A percentile compares a stretch with the other conserved stretches of the same genome.
These are phyloP conservation scores for Phytophthora kernoviae DNA, from an alignment of 352 stramenopile species.

Conservation along the genomic window DNA sequence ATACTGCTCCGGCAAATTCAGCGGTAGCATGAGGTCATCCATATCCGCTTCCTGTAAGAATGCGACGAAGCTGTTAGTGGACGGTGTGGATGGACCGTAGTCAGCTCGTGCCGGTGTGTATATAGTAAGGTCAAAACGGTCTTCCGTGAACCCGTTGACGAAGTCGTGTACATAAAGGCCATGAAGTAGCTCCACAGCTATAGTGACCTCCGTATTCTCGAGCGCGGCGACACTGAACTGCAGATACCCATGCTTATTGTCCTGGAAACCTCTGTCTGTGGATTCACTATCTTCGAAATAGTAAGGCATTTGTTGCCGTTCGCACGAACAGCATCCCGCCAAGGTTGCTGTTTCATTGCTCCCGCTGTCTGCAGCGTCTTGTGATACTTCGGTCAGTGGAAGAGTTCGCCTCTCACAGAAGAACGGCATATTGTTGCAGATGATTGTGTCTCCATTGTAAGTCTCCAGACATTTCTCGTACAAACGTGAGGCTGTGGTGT, in stretches of 20 bases:
- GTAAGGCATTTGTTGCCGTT: constrained; percentile 85
- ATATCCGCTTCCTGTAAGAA: constrained; percentile 86
- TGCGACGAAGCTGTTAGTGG: constrained; percentile 77
- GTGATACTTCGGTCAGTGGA: constrained; percentile 22
- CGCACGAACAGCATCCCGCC: constrained; percentile 87
- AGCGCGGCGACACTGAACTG: constrained; percentile 91
- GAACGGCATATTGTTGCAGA: constrained; percentile 73
- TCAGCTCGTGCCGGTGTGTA: constrained; percentile 88
- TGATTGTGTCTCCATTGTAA: constrained; percentile 33
- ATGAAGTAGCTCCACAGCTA: constrained; percentile 94
- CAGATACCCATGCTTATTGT: constrained; percentile 96
- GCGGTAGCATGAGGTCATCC: constrained; percentile 86
- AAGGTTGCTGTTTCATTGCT: constrained; percentile 31
- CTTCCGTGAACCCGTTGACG: constrained; percentile 63
- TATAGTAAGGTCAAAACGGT: constrained; percentile 88
- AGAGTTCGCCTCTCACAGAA: constrained; percentile 56
- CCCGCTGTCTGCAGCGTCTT: constrained; percentile 14
- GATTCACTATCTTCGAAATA: constrained; percentile 80
- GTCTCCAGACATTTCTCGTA: constrained; percentile 55
- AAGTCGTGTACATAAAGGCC: constrained; percentile 95
- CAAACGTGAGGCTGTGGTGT: constrained; percentile 40
- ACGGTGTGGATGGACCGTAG: constrained; percentile 60
- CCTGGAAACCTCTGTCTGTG: constrained; percentile 82
- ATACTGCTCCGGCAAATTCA: constrained; percentile 92
- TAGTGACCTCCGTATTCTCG: constrained; percentile 82